Evolutionary conservation across 1,284 basidiomycete species (phyloP).

Genomic region (Trametes versicolor): DNA sequence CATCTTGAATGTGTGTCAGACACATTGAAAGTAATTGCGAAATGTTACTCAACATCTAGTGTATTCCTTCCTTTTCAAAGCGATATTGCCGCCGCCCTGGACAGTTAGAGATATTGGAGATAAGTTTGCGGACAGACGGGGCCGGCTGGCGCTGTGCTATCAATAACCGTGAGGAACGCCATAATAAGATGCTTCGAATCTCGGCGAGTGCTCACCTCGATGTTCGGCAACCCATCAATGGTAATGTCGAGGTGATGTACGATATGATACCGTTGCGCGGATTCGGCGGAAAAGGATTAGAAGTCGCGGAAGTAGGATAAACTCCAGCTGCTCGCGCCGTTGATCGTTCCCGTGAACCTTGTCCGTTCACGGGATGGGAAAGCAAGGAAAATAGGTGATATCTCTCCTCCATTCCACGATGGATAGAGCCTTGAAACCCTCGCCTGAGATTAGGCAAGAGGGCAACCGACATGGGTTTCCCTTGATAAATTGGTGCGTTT

Average conservation of each 20-base stretch:
- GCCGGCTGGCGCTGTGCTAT: slow-evolving; percentile 17
- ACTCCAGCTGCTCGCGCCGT: not conserved
- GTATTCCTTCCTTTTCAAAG: not conserved
- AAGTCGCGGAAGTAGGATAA: not conserved
- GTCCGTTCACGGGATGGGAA: slow-evolving; percentile 2
- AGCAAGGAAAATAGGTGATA: not conserved
- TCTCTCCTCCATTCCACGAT: not conserved
- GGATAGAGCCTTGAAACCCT: not conserved
- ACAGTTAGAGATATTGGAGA: not conserved
- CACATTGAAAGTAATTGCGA: not conserved
- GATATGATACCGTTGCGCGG: not conserved
- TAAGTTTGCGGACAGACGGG: not conserved
- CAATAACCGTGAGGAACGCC: slow-evolving; percentile 23
- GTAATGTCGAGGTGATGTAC: not conserved
- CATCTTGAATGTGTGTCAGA: not conserved
- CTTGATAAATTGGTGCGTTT: no score
- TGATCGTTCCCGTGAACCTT: not conserved
- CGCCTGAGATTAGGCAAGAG: not conserved
- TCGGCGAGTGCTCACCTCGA: slow-evolving; percentile 1
- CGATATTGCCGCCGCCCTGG: not conserved
- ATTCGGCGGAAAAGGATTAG: not conserved
- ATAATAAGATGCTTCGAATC: slow-evolving; percentile 6
- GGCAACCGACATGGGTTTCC: no score
- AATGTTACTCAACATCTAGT: not conserved
- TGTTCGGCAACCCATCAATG: not conserved